Percentiles rank a stretch among this genome's conserved stretches.
phyloP scores from a whole-genome alignment of 2,329 filamentous ascomycete species.

The Beauveria sp. region DNA sequence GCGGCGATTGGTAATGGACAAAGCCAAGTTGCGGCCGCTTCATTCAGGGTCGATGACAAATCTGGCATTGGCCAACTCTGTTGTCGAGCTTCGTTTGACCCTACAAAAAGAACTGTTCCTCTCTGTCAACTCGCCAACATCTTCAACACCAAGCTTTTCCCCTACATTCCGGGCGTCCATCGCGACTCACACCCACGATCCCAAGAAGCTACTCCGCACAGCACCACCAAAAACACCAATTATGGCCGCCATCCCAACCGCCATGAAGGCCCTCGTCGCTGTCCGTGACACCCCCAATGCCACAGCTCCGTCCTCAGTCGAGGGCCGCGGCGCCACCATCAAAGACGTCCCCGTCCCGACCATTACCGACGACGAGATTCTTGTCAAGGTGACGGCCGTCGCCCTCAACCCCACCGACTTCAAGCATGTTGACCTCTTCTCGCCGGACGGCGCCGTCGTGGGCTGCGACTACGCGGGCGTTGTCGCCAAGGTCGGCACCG shows the following conservation, averaged over 20 bases:
- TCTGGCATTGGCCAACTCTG: too few species aligned
- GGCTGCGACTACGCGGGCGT: constrained; percentile 26
- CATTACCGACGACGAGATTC: constrained; percentile 16
- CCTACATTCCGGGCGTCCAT: neutral
- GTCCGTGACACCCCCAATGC: neutral
- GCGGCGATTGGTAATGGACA: too few species aligned
- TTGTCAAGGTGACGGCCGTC: constrained; percentile 23
- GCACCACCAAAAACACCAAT: neutral
- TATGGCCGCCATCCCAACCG: neutral
- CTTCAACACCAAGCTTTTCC: neutral
- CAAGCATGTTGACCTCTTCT: constrained; percentile 21
- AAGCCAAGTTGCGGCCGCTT: too few species aligned
- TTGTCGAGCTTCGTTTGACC: too few species aligned
- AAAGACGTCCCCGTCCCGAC: constrained; percentile 10
- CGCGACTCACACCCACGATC: neutral
- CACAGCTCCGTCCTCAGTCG: neutral
- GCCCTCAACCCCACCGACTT: constrained; percentile 27
- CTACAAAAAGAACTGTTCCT: too few species aligned
- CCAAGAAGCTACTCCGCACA: neutral
- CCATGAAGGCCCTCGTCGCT: constrained; percentile 17
- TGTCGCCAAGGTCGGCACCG: constrained; percentile 24
- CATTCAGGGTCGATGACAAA: too few species aligned
- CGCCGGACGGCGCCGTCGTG: constrained; percentile 20
- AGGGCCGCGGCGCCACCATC: constrained; percentile 5
- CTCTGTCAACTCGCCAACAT: too few species aligned